Evolutionary conservation across 345 rosid species (phyloP).

Genomic region (Citrus glauca): DNA sequence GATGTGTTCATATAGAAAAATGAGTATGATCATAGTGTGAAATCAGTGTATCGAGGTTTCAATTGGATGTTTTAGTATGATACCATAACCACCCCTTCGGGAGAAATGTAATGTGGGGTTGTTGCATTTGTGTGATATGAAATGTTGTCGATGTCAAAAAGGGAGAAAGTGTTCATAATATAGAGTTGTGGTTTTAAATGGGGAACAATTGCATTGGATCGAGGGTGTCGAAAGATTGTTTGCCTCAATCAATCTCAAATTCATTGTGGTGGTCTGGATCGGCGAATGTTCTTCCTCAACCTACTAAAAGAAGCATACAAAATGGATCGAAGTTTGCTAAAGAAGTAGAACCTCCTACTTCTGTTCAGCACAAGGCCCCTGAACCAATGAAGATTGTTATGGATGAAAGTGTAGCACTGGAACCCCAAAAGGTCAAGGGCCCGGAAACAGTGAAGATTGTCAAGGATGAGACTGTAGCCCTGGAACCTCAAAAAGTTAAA

Average conservation of each 20-base stretch:
- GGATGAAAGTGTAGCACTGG: constrained; percentile 8
- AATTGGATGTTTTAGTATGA: background rate
- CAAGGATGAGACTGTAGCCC: constrained; percentile 16
- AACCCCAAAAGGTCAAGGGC: constrained; percentile 7
- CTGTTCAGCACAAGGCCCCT: constrained; percentile 26
- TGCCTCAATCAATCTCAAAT: constrained; percentile 26
- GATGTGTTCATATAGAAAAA: background rate
- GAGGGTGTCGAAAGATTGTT: constrained; percentile 22
- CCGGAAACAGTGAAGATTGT: constrained; percentile 33
- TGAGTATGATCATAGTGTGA: background rate
- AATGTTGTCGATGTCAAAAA: background rate
- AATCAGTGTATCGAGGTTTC: background rate
- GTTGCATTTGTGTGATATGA: background rate
- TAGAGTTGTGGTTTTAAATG: constrained; percentile 33
- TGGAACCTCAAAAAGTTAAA: background rate
- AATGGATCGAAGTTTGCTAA: background rate
- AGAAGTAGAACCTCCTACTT: constrained; percentile 17
- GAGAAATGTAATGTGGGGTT: constrained; percentile 12
- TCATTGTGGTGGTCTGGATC: constrained; percentile 29
- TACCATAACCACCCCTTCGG: background rate
- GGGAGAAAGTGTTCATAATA: background rate
- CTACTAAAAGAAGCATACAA: background rate
- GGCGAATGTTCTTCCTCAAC: constrained; percentile 8
- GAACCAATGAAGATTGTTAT: constrained; percentile 40
- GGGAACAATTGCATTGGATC: constrained; percentile 71